Evolutionary conservation across 805 yeast species (phyloP), one percentile per base, ranked within the genome.

Genomic region (Debaryomyces castellii): DNA sequence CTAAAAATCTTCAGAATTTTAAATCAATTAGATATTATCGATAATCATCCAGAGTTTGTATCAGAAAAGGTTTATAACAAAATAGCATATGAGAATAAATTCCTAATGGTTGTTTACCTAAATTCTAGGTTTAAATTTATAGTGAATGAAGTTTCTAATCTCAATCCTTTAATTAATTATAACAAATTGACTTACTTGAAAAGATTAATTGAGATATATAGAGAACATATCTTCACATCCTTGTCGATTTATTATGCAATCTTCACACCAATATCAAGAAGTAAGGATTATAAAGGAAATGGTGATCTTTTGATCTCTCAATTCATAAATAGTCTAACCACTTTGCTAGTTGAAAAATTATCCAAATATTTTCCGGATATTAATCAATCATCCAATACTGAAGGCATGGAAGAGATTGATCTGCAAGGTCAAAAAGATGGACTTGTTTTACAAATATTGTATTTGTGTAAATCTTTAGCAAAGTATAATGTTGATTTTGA

Each of bases 391-490:
- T 34, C 24, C 7, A 38, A 37, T 1, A 43, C 39, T 5, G 51
- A 45, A 1, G 67, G 53, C 11, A 23, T 33, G 12, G 55, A 57
- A 9, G 64, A 64, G n/a, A 46, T 75, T 1, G 73, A 68, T 16
- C 64, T 64, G 11, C 62, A 59, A 11, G 62, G 77, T 8, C 72
- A 67, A 41, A 74, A 74, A 25, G 86, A 86, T 46, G 87, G 92
- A 0, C 69, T 90, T 18, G 78, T 91, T 51, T 67, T 92, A 27
- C 99, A 92, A 64, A 66, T 91, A 32, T 82, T 89, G 1, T 92
- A 91, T 66, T 88, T 96, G 52, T 85, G 96, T n/a, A 89, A 86
- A 59, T 84, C 96, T 30, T 71, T 92, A 43, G 83, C 86, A 1
- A 72, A 90, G 50, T 79, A 81, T 17, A 85, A 87, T 11, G 81